These are phyloP conservation scores for Suhomyces kunorum DNA, from an alignment of 1,139 yeast species.

Conservation along the genomic window DNA sequence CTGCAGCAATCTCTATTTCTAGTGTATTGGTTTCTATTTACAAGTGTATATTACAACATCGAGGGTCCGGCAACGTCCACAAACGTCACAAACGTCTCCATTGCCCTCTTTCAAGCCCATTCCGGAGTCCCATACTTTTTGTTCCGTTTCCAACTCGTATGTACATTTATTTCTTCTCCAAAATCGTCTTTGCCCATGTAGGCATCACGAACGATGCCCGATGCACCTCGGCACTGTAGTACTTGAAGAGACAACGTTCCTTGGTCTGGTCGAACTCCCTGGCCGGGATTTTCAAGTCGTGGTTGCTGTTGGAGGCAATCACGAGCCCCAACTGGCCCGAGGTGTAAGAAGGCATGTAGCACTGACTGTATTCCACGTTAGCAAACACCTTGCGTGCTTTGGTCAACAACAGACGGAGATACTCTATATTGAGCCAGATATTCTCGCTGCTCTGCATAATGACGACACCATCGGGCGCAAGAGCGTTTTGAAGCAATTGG, in stretches of 20 bases:
- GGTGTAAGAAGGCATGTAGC: constrained; percentile 95
- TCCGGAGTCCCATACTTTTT: no score
- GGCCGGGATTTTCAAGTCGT: constrained; percentile 56
- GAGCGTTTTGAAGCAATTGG: constrained; percentile 65
- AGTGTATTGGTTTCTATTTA: no score
- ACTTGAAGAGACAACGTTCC: constrained; percentile 59
- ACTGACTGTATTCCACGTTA: constrained; percentile 75
- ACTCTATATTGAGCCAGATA: constrained; percentile 81
- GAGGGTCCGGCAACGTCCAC: no score
- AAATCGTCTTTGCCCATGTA: constrained; percentile 65
- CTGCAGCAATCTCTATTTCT: no score
- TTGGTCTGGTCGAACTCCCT: constrained; percentile 46
- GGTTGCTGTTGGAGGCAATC: constrained; percentile 68
- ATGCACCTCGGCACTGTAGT: constrained; percentile 77
- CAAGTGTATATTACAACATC: no score
- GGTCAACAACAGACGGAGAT: constrained; percentile 58
- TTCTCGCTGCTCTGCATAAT: constrained; percentile 92
- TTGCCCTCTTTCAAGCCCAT: no score
- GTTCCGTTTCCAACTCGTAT: not conserved
- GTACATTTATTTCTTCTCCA: constrained; percentile 14
- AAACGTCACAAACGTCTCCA: no score
- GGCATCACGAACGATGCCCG: constrained; percentile 82
- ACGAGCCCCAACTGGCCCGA: constrained; percentile 92
- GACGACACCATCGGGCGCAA: constrained; percentile 70
- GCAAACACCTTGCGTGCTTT: constrained; percentile 75